phyloP scores from a whole-genome alignment of 768 basidiomycete species.

The Boletus barrowsii region DNA sequence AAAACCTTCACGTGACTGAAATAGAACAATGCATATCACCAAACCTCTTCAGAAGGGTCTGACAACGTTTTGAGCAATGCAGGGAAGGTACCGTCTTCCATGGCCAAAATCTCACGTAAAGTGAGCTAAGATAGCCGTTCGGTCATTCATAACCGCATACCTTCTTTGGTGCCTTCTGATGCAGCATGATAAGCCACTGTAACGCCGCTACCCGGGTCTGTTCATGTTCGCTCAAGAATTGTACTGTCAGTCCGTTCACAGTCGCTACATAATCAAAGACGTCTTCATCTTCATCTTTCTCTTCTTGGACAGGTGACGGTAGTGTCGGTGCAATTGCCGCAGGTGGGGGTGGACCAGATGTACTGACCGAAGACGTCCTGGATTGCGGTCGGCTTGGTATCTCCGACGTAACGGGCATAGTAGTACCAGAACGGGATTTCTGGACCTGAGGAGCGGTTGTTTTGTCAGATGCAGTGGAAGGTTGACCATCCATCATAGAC shows the following conservation, averaged over 20 bases:
- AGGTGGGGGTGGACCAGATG: conserved; percentile 34
- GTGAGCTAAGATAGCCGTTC: not conserved
- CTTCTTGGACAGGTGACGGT: conserved; percentile 29
- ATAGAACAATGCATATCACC: conserved; percentile 6
- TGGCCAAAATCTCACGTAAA: conserved; percentile 71
- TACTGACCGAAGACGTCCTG: conserved; percentile 48
- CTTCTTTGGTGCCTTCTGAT: conserved; percentile 96
- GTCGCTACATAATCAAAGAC: conserved; percentile 90
- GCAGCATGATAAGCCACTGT: conserved; percentile 98
- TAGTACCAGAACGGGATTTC: conserved; percentile 24
- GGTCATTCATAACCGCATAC: conserved; percentile 34
- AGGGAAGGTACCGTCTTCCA: conserved; percentile 97
- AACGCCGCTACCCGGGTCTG: conserved; percentile 94
- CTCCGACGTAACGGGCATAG: conserved; percentile 29
- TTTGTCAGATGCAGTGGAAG: conserved; percentile 35
- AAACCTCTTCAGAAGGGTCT: conserved; percentile 91
- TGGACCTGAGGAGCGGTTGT: conserved; percentile 35
- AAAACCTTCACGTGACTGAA: not conserved
- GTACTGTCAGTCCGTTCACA: conserved; percentile 87
- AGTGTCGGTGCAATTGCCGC: conserved; percentile 27
- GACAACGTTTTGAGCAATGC: conserved; percentile 93
- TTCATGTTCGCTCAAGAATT: conserved; percentile 94
- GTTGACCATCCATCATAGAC: conserved; percentile 32
- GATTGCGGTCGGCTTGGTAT: conserved; percentile 60
- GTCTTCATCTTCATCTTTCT: conserved; percentile 59